Evolutionary conservation across 164 flowering plant species (phyloP), one percentile per base, ranked within the genome.

Genomic region (Stephania japonica): DNA sequence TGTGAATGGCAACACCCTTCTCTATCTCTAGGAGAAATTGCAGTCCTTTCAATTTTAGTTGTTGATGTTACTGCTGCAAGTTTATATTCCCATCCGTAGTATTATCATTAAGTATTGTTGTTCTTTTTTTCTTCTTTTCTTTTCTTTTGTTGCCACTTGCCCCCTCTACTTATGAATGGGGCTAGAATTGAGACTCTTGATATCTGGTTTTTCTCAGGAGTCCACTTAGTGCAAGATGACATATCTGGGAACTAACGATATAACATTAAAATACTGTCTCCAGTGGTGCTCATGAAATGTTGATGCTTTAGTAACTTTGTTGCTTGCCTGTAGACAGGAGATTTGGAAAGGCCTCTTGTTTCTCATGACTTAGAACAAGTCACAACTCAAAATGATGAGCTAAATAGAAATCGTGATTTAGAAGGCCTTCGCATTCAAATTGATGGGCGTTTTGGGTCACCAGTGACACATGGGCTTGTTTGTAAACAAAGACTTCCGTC

Each of bases 321-420:
- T 66, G 63, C 32, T 74, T 59, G 16, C n/a, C n/a, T 76, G 47
- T 76, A 91, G 95, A 88, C 21, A 80, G 91, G 73, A 80, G 99
- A 95, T 63, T 69, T 94, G 68, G 94, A 92, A 79, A 88, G 87
- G 75, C 99, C 99, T 73, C 90, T 95, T 78, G 82, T 93, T 72
- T 76, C 88, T 10, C 87, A 88, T 68, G 89, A 86, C 76, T 75
- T 19, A 19, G 76, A 75, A 79, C 49, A 62, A 41, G 74, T 65
- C 44, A 78, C 72, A 44, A 79, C 69, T 56, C 85, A 79, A 74
- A 78, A 72, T 68, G 75, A 76, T 83, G 92, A 87, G 19, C 62
- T 77, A 53, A 74, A 80, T 7, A 85, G 87, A 78, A 80, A 68
- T 75, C 73, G 70, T 81, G 85, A 72, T 78, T 71, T 79, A 49